A percentile compares a stretch with the other conserved stretches of the same genome.
Conservation (phyloP, 495 filamentous ascomycete genomes). For the Thermochaetoides thermophila region DNA sequence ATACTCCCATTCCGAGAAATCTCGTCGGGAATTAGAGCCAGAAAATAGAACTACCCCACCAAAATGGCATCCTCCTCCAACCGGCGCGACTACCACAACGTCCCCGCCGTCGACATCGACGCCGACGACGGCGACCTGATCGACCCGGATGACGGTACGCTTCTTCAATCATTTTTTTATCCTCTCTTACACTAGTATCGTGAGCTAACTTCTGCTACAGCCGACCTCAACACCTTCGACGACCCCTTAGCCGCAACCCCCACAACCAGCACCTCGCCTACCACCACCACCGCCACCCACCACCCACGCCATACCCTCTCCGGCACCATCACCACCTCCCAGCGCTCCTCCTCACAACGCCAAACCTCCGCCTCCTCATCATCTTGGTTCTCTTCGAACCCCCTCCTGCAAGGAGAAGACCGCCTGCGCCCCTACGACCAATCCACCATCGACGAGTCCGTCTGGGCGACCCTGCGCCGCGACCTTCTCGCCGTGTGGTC, state of each 20-base stretch:
- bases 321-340: conserved; percentile 56
- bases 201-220: no score
- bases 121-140: conserved; percentile 71
- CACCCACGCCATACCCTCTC: not conserved
- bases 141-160: conserved; percentile 84
- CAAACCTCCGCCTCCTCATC: conserved; percentile 23
- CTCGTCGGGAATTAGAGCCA: no score
- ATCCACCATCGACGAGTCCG: conserved; percentile 93
- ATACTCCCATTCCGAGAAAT: no score
- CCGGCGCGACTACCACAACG: conserved; percentile 42
- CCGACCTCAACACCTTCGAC: conserved; percentile 78
- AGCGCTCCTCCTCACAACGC: no score
- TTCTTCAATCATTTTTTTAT: not conserved
- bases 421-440: conserved; percentile 77
- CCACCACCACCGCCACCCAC: no score
- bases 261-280: conserved; percentile 61
- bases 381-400: conserved; percentile 37
- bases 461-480: conserved; percentile 86
- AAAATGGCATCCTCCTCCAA: conserved; percentile 18
- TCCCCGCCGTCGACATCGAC: conserved; percentile 61
- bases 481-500: conserved; percentile 89
- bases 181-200: not conserved
- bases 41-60: no score
- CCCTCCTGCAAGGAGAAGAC: conserved; percentile 65
- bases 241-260: conserved; percentile 50